Base-by-base conservation (phyloP, 345 rosid genomes). In the Melaleuca quinquenervia region DNA sequence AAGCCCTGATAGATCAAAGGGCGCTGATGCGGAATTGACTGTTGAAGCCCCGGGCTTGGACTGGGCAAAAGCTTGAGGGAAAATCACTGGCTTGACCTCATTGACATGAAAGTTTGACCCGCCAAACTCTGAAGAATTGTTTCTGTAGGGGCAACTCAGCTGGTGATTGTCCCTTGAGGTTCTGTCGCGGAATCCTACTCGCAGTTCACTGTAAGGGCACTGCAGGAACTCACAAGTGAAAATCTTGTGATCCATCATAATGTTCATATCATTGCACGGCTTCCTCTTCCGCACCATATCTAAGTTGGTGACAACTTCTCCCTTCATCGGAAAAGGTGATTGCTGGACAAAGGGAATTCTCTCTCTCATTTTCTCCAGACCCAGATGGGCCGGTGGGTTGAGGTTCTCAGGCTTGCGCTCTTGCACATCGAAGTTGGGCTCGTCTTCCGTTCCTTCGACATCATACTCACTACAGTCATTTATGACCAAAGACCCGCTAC, bases 81-180 rank as follows among this genome's bases (percentile, higher is more conserved):
- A 92, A 91, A 94, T 90, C 3, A 92, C 93, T 11, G 98, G 99
- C 87, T 97, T 96, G 12, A 95, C 94, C 86, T 97, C 99, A 85
- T 90, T 91, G n/a, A 91, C 89, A 83, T 90, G 95, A 80, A 94
- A 95, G 88, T 91, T 91, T 16, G 98, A 90, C 49, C 90, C 94
- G 54, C 91, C 90, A 58, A 91, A 94, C 85, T 90, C 95, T 21
- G 93, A 82, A 44, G 94, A 88, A 83, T 88, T 85, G 86, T 52
- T 85, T 84, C 92, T 89, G 64, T 85, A 90, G 11, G 94, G 94
- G 86, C 99, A 97, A 85, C 45, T 90, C 84, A 92, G 83, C 88
- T 96, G 98, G 88, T 97, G 98, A 84, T 92, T 96, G 89, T 97
- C 98, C 92, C 98, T 91, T 5, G 90, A 87, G 29, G 45, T 85